Evolutionary conservation across 2,329 filamentous ascomycete genomes (phyloP), one percentile per base, ranked within the genome.

Genomic region (Trichophyton rubrum): DNA sequence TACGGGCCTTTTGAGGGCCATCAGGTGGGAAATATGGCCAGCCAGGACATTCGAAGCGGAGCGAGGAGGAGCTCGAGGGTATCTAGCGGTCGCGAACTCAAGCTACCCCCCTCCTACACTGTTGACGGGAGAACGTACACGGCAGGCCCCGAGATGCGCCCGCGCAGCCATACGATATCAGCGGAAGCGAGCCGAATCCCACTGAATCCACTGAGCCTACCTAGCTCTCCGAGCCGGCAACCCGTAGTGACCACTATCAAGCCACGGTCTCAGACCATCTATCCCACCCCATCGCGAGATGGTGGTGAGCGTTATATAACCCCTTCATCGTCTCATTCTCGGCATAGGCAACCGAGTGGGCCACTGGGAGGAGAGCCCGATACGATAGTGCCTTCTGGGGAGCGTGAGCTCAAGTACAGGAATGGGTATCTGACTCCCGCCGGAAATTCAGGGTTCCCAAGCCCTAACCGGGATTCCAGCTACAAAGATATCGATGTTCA

Each of bases 401-500:
- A 51, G 27, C 58, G 33, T 59, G 60, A 20, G 57, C 20, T 45
- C 56, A 66, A 22, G 51, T 55, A 55, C 2, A 65, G 64, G 13
- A 66, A 65, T 51, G 68, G 67, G 20, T 70, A 74, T 60, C 68
- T 69, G 38, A 64, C 66, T 11, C 66, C 68, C 6, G 69, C 68
- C 17, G 58, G 61, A 15, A 51, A 45, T 59, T 60, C 40, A 15
- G 62, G 56, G 17, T 66, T 66, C 24, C 60, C 56, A 17, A 55
- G 63, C 13, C 60, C 61, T 35, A 9, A 35, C 38, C 41, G 27
- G 17, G 61, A 57, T 66, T 69, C 38, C 61, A 62, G 62, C 38
- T 57, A 56, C 3, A 70, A 73, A 24, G 72, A 75, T 55, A 72
- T 76, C 62, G 74, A 75, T 57, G 67, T 73, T 17, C 71, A 73